Conservation (phyloP, 768 basidiomycete species). For the Naganishia antarctica region DNA sequence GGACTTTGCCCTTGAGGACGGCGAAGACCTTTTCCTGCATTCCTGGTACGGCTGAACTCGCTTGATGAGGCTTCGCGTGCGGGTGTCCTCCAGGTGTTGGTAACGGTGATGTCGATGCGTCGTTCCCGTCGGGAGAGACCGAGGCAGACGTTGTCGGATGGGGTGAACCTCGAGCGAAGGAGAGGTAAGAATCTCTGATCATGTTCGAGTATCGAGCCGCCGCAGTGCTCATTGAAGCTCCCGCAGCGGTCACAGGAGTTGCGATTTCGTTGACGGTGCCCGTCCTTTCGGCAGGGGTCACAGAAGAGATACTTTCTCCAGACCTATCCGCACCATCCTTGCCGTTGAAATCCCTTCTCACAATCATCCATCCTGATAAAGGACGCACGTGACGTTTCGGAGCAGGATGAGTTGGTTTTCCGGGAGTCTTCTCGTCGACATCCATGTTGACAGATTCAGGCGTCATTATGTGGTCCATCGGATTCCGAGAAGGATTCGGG, state of each 20-base stretch:
- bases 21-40: slow-evolving; percentile 92
- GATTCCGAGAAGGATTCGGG: too few species aligned
- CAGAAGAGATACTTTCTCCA: background rate
- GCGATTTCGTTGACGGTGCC: background rate
- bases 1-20: slow-evolving; percentile 80
- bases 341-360: slow-evolving; percentile 4
- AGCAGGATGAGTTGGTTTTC: background rate
- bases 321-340: background rate
- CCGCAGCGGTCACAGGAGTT: background rate
- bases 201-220: slow-evolving; percentile 8
- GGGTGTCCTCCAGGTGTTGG: slow-evolving; percentile 33
- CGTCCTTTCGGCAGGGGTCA: background rate
- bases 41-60: slow-evolving; percentile 42
- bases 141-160: background rate
- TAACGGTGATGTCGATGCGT: background rate
- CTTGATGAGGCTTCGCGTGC: slow-evolving; percentile 50
- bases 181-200: slow-evolving; percentile 67
- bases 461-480: too few species aligned
- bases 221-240: slow-evolving; percentile 3
- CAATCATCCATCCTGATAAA: slow-evolving; percentile 10
- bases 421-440: background rate
- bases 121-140: background rate
- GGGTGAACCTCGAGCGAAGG: slow-evolving; percentile 58
- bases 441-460: too few species aligned
- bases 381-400: slow-evolving; percentile 8